Evolutionary conservation across 2,329 filamentous ascomycete species (phyloP).

Genomic region (Fusarium lyarnte): DNA sequence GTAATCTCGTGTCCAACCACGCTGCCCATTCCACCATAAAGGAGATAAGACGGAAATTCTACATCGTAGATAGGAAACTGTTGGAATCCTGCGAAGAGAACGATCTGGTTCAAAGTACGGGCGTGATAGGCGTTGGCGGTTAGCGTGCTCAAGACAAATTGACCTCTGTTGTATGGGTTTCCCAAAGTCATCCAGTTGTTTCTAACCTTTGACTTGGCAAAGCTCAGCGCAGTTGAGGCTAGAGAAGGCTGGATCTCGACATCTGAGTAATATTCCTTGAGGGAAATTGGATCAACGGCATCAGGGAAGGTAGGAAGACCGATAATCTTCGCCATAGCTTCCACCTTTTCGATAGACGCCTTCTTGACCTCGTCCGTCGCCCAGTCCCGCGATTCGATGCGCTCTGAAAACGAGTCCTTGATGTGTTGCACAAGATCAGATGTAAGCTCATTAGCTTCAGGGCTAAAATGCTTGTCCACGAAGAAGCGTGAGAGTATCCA

Average conservation of each 20-base stretch:
- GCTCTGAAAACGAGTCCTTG: constrained; percentile 71
- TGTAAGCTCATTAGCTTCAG: constrained; percentile 70
- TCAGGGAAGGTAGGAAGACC: constrained; percentile 73
- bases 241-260: constrained; percentile 62
- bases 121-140: constrained; percentile 74
- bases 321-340: constrained; percentile 74
- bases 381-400: constrained; percentile 68
- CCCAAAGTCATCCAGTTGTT: constrained; percentile 66
- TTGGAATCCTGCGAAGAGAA: constrained; percentile 70
- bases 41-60: constrained; percentile 69
- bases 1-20: constrained; percentile 75
- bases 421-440: constrained; percentile 77
- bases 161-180: constrained; percentile 67
- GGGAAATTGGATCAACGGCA: constrained; percentile 64
- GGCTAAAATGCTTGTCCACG: constrained; percentile 73
- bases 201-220: constrained; percentile 58
- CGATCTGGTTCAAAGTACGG: constrained; percentile 72
- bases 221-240: constrained; percentile 66
- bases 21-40: constrained; percentile 75
- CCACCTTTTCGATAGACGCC: constrained; percentile 70
- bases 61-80: constrained; percentile 74
- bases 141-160: constrained; percentile 69
- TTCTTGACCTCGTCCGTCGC: constrained; percentile 70
- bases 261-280: constrained; percentile 65
- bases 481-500: constrained; percentile 79